Evolutionary conservation across 2,329 filamentous ascomycete species (phyloP).

Genomic region (Huntiella bhutanensis): DNA sequence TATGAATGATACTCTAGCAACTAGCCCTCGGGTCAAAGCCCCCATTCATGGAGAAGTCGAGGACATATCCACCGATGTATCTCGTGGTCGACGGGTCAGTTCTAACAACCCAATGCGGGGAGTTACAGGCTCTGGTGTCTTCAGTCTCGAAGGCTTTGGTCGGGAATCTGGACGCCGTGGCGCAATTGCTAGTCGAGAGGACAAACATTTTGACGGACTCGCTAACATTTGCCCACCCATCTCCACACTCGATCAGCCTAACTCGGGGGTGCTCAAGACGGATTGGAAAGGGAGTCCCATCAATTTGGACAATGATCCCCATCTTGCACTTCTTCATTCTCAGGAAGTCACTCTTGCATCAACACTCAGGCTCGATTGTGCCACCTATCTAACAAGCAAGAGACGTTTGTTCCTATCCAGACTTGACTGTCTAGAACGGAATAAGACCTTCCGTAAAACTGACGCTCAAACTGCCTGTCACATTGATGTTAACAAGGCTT

Average conservation of each 20-base stretch:
- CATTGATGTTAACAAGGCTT: constrained; percentile 95
- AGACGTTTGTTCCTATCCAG: constrained; percentile 71
- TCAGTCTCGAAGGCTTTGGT: constrained; percentile 7
- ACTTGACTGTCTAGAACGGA: constrained; percentile 44
- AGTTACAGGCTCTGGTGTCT: constrained; percentile 9
- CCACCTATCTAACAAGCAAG: constrained; percentile 83
- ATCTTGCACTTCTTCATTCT: constrained; percentile 51
- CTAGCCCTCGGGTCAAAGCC: too few relatives aligned
- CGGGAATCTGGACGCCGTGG: constrained; percentile 11
- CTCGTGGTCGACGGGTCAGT: too few relatives aligned
- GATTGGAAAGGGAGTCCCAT: constrained; percentile 74
- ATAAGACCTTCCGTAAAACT: constrained; percentile 84
- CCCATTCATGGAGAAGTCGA: too few relatives aligned
- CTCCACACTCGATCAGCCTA: constrained; percentile 38
- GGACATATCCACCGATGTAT: too few relatives aligned
- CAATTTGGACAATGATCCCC: constrained; percentile 54
- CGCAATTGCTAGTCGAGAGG: constrained; percentile 52
- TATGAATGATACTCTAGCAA: not conserved
- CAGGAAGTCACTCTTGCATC: constrained; percentile 63
- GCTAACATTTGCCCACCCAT: constrained; percentile 55
- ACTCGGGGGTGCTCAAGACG: constrained; percentile 55
- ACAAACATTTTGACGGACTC: constrained; percentile 59
- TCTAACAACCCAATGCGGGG: not conserved
- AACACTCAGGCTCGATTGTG: constrained; percentile 64
- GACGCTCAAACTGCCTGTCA: constrained; percentile 93